Evolutionary conservation across 306 rosid genomes (phyloP), one percentile per base, ranked within the genome.

Genomic region (Oemleria cerasiformis): DNA sequence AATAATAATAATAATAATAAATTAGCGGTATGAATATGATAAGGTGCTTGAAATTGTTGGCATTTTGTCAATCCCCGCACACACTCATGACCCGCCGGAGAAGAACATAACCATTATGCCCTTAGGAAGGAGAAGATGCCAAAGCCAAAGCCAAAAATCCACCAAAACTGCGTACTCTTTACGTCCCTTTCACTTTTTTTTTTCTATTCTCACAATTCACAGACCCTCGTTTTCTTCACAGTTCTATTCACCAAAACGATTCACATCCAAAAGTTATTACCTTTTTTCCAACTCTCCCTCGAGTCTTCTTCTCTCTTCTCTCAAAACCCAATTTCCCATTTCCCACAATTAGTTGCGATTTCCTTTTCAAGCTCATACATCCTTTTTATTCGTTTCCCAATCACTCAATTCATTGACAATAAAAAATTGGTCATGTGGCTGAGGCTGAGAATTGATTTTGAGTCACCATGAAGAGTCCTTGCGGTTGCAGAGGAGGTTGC

Each of bases 91-190:
- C 38, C 56, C 1, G 48, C 66, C 72, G 45, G 53, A 44, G 57
- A 55, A 34, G 54, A 74, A 65, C 78, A 65, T 44, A 51, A 73
- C 77, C 20, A 72, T 21, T 41, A 23, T 70, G 65, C 60, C 65
- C 74, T 42, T 25, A 23, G 15, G 65, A 70, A 25, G 43, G 8
- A 39, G 76, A 20, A 54, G 78, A 74, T 65, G 66, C 77, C 72
- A 74, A 74, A 30, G 54, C 64, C 73, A 54, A 55, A 7, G 77
- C 75, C 78, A 45, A 77, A 61, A 59, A 34, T 42, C 64, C 72
- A 57, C 23, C 72, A 38, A 61, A 61, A 39, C 20, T 53, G 77
- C 79, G 77, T 72, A 67, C 70, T 56, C 56, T 20, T 71, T 48
- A 51, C 79, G 76, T 73, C 74, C 25, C 74, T 6, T 53, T 68